Evolutionary conservation across 2,329 filamentous ascomycete species (phyloP).

Genomic region (Penicillium sp.): DNA sequence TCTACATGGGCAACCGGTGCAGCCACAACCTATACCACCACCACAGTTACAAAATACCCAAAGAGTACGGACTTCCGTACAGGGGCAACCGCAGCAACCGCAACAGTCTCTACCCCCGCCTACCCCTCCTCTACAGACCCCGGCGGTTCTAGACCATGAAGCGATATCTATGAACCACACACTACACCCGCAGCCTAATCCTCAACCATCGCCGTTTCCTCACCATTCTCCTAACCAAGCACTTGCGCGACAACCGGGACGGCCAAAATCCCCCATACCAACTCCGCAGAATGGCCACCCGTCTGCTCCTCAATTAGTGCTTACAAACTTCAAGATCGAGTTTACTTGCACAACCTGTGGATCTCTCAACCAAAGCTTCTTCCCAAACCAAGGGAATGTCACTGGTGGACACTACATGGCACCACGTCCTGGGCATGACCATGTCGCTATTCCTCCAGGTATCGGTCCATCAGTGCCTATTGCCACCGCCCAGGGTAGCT

Average conservation of each 20-base stretch:
- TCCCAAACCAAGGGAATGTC: constrained; percentile 44
- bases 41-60: constrained; percentile 21
- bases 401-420: constrained; percentile 35
- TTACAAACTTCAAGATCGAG: constrained; percentile 47
- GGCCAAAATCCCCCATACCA: constrained; percentile 31
- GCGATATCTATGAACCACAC: constrained; percentile 29
- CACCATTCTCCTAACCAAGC: constrained; percentile 26
- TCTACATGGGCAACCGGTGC: constrained; percentile 28
- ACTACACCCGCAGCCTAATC: constrained; percentile 28
- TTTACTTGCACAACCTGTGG: constrained; percentile 46
- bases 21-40: constrained; percentile 10
- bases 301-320: constrained; percentile 34
- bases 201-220: constrained; percentile 31
- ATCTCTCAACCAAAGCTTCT: constrained; percentile 44
- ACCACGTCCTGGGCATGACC: constrained; percentile 29
- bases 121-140: constrained; percentile 18
- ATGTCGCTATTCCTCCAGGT: constrained; percentile 25
- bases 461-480: constrained; percentile 24
- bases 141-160: constrained; percentile 30
- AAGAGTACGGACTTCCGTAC: constrained; percentile 22
- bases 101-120: constrained; percentile 12
- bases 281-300: constrained; percentile 31
- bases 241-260: constrained; percentile 25
- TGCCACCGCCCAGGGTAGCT: constrained; percentile 21
- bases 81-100: constrained; percentile 16